A percentile compares a stretch with the other conserved stretches of the same genome.
These are phyloP conservation scores for Zygosaccharomyces sapae DNA, from an alignment of 1,139 yeast genomes.

Conservation along the genomic window DNA sequence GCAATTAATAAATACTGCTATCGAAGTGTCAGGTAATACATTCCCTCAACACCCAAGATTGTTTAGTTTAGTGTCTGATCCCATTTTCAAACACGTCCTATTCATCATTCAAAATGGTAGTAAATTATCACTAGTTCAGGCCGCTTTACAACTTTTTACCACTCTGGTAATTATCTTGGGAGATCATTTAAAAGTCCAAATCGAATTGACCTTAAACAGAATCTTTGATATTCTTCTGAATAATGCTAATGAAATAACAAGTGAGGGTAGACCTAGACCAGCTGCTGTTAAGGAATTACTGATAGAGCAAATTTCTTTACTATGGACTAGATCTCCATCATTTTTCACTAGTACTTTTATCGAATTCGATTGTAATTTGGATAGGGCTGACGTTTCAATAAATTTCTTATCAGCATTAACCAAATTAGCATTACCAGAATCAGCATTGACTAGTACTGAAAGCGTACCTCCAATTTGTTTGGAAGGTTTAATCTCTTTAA, in stretches of 20 bases:
- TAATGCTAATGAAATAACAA: slow-evolving; percentile 15
- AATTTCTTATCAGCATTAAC: slow-evolving; percentile 68
- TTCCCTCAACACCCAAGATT: slow-evolving; percentile 65
- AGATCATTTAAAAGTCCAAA: slow-evolving; percentile 56
- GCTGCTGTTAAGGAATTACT: slow-evolving; percentile 69
- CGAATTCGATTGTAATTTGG: slow-evolving; percentile 88
- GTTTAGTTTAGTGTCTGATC: slow-evolving; percentile 66
- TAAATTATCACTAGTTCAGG: slow-evolving; percentile 60
- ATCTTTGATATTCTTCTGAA: slow-evolving; percentile 55
- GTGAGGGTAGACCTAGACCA: slow-evolving; percentile 30
- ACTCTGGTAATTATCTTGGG: slow-evolving; percentile 62
- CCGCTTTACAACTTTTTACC: slow-evolving; percentile 71
- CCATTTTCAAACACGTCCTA: slow-evolving; percentile 75
- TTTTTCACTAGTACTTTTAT: slow-evolving; percentile 75
- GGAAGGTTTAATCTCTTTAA: slow-evolving; percentile 74
- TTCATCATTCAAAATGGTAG: slow-evolving; percentile 73
- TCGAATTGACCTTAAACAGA: slow-evolving; percentile 60
- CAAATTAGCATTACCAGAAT: slow-evolving; percentile 72
- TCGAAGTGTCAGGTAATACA: slow-evolving; percentile 74
- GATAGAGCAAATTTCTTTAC: slow-evolving; percentile 75
- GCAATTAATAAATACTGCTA: slow-evolving; percentile 66
- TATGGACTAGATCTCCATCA: slow-evolving; percentile 79
- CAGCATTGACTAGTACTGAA: slow-evolving; percentile 71
- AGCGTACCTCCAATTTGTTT: slow-evolving; percentile 91
- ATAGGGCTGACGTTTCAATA: slow-evolving; percentile 71